Percentiles rank a stretch among this genome's conserved stretches.
phyloP scores from a whole-genome alignment of 768 basidiomycete genomes.

The Psilocybe cubensis region DNA sequence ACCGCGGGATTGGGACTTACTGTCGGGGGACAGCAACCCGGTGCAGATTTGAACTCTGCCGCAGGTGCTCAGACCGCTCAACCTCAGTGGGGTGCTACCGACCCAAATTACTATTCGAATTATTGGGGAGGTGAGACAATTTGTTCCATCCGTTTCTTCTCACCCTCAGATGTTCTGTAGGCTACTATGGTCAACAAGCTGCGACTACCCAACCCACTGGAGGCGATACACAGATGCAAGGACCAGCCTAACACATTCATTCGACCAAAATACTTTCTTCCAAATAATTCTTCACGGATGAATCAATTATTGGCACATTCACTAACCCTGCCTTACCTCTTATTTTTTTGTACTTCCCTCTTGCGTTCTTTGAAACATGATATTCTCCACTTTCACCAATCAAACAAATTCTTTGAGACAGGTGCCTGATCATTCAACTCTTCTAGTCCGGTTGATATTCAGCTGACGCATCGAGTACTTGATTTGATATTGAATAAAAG shows the following conservation, averaged over 20 bases:
- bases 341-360: slow-evolving; percentile 20
- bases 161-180: slow-evolving; percentile 38
- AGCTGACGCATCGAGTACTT: too few species aligned
- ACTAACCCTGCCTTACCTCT: slow-evolving; percentile 9
- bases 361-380: slow-evolving; percentile 5
- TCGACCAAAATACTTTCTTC: slow-evolving; percentile 10
- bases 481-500: slow-evolving; percentile 16
- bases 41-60: slow-evolving; percentile 54
- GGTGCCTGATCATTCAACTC: too few species aligned
- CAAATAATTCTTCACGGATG: slow-evolving; percentile 7
- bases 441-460: too few species aligned
- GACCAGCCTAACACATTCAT: slow-evolving; percentile 43
- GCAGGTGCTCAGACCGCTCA: slow-evolving; percentile 61
- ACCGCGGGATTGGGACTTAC: slow-evolving; percentile 58
- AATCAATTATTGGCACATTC: slow-evolving; percentile 19
- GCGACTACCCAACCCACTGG: slow-evolving; percentile 55
- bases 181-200: slow-evolving; percentile 82
- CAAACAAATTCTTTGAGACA: too few species aligned
- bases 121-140: slow-evolving; percentile 78
- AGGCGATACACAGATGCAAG: slow-evolving; percentile 59
- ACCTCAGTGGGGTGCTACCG: slow-evolving; percentile 77
- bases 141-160: background rate
- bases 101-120: slow-evolving; percentile 79
- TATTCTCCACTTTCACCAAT: slow-evolving; percentile 5
- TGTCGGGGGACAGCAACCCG: slow-evolving; percentile 59